A percentile compares a stretch with the other conserved stretches of the same genome.
Evolutionary conservation across 306 rosid genomes (phyloP).

Genomic region (Vigna nakashimae): DNA sequence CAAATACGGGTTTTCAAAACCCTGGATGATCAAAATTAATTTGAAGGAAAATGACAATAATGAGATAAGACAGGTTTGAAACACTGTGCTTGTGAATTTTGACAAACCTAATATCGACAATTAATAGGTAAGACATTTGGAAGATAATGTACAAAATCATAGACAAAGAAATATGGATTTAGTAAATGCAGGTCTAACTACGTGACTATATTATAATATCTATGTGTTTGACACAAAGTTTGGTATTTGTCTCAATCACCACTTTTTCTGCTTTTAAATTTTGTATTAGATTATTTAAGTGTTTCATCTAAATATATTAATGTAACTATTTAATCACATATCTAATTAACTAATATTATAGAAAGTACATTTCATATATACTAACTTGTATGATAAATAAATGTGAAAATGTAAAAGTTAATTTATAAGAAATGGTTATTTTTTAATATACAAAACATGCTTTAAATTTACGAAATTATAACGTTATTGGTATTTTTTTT

Average conservation of each 20-base stretch:
- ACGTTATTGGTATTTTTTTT: too few species aligned
- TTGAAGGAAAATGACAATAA: neutral
- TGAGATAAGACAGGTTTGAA: neutral
- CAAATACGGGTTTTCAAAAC: neutral
- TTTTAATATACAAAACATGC: too few species aligned
- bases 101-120: neutral
- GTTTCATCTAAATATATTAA: too few species aligned
- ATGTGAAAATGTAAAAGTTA: too few species aligned
- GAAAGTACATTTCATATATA: too few species aligned
- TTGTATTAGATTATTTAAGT: too few species aligned
- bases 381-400: too few species aligned
- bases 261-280: neutral
- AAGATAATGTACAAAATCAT: neutral
- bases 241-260: neutral
- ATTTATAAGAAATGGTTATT: too few species aligned
- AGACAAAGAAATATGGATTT: constrained; percentile 6
- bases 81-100: neutral
- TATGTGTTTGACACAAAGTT: neutral
- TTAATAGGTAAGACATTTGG: neutral
- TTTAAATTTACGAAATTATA: too few species aligned
- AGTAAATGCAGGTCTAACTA: neutral
- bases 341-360: too few species aligned
- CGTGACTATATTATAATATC: neutral
- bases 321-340: too few species aligned
- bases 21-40: neutral